Evolutionary conservation across 768 basidiomycete species (phyloP), one percentile per base, ranked within the genome.

Genomic region (Boletellus ananas): DNA sequence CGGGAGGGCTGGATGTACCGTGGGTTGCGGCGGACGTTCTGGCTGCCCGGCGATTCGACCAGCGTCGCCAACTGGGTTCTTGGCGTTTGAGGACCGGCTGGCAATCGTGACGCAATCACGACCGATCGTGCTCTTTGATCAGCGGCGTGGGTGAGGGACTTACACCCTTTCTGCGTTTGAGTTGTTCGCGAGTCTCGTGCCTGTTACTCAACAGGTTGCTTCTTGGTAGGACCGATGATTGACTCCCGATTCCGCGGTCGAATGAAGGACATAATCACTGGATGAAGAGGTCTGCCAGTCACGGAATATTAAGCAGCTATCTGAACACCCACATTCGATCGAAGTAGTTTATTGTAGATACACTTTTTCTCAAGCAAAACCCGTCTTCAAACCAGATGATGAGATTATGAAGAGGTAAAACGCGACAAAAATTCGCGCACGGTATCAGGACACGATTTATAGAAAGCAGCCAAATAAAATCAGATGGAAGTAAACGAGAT

Each of bases 11-110:
- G 54, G 58, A 43, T 60, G 4, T 53, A 50, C 46, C 40, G 16
- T 5, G 54, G 58, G 5, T 52, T 49, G 33, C 44, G 27, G 39
- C 34, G 58, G 27, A 45, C 59, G 42, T 48, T 56, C 14, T 60
- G 58, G 58, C 17, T 60, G 14, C 58, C 54, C 4, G n/a, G n/a
- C 21, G 54, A 56, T 56, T 7, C 54, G 54, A 29, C 58, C 58
- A 2, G 25, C 13, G 1, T 47, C 42, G 29, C 38, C 58, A 36
- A 45, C 7, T 0, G 48, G 40, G 8, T 18, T 59, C 9, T 38
- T 44, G 18, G 58, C 55, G n/a, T 50, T 50, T 20, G 47, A 42
- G 6, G 54, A 60, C 25, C 43, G 25, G 33, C 43, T 60, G 14
- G 44, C 41, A 18, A 53, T 60, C 33, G 5, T 56, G 23, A 31